phyloP scores from a whole-genome alignment of 352 stramenopile species.

The Phytopythium montanum region DNA sequence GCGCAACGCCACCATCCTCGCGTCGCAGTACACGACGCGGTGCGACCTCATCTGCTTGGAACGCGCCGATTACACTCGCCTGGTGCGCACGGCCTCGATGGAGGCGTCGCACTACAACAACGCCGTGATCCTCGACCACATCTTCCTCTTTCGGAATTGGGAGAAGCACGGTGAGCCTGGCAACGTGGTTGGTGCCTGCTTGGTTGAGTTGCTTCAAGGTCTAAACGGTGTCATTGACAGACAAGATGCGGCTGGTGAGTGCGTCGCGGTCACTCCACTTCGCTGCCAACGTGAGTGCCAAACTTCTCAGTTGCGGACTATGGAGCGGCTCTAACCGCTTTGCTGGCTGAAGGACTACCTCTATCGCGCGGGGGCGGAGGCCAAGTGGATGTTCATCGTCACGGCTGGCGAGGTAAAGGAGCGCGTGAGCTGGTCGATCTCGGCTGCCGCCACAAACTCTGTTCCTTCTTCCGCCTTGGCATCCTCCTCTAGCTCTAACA shows the following conservation, averaged over 20 bases:
- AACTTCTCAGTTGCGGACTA: background rate
- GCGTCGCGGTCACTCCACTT: constrained; percentile 64
- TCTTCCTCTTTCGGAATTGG: constrained; percentile 70
- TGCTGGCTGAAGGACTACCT: constrained; percentile 46
- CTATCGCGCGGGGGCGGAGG: constrained; percentile 55
- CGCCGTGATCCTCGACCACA: constrained; percentile 69
- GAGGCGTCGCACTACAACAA: constrained; percentile 79
- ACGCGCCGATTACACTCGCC: constrained; percentile 63
- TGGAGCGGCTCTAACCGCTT: background rate
- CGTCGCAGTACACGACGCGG: constrained; percentile 57
- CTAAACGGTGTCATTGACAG: constrained; percentile 12
- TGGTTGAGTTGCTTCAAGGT: background rate
- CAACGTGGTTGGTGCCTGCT: background rate
- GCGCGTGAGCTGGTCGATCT: constrained; percentile 52
- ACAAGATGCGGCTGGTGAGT: constrained; percentile 75
- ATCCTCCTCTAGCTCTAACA: background rate
- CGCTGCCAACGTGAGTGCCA: constrained; percentile 40
- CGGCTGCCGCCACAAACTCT: background rate
- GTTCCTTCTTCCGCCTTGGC: background rate
- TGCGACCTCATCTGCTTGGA: constrained; percentile 71
- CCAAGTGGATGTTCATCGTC: constrained; percentile 76
- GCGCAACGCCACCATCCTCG: constrained; percentile 67
- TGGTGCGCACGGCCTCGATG: constrained; percentile 73
- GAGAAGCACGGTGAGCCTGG: constrained; percentile 47
- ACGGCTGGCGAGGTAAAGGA: constrained; percentile 66